phyloP scores from a whole-genome alignment of 2,329 filamentous ascomycete species.

The Elsinoe fawcettii region DNA sequence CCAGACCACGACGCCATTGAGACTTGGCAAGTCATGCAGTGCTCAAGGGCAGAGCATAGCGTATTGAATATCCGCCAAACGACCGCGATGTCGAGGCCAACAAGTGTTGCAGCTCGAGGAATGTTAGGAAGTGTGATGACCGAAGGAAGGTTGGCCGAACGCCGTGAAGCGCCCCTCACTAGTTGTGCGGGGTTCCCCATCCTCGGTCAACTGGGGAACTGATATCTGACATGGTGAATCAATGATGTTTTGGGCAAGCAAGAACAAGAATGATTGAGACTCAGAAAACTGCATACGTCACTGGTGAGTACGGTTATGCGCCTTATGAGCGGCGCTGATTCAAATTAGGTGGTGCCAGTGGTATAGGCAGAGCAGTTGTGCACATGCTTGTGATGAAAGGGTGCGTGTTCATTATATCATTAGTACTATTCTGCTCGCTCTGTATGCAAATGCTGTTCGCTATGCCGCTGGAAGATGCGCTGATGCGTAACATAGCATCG shows the following conservation, averaged over 20 bases:
- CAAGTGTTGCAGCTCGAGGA: background rate
- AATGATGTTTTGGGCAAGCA: too few relatives aligned
- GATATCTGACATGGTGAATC: too few relatives aligned
- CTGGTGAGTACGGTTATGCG: background rate
- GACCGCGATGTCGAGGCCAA: background rate
- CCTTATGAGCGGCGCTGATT: background rate
- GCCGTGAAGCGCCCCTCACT: background rate
- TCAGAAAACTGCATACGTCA: conserved; percentile 20
- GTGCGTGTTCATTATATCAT: conserved; percentile 17
- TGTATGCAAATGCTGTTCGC: background rate
- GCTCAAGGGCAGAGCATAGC: background rate
- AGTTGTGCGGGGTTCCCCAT: background rate
- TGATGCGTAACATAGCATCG: background rate
- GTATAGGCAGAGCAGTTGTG: conserved; percentile 31
- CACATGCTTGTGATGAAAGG: conserved; percentile 26
- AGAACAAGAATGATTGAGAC: background rate
- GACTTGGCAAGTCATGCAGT: background rate
- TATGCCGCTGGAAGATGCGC: background rate
- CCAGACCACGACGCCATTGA: background rate
- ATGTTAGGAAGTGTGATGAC: too few relatives aligned
- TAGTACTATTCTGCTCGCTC: background rate
- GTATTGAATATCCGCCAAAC: background rate
- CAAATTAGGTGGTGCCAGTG: conserved; percentile 23
- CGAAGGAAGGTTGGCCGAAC: background rate
- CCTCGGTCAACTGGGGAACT: background rate